Conservation (phyloP, 371 early-diverging fungal genomes). For the Nematocida major region DNA sequence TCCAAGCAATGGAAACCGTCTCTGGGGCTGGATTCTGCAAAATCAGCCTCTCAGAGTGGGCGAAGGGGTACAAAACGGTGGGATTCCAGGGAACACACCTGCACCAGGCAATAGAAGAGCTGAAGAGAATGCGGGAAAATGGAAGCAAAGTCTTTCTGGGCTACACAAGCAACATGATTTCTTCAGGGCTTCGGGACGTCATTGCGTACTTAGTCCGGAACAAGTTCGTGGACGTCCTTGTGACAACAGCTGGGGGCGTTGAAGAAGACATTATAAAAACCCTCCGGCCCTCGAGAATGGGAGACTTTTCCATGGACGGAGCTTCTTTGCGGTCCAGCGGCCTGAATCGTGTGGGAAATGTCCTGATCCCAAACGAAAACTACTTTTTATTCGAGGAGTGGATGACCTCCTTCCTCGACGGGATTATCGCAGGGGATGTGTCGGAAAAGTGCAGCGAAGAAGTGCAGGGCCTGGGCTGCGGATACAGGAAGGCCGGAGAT, state of each 20-base stretch:
- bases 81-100: conserved; percentile 64
- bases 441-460: neutral
- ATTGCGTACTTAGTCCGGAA: conserved; percentile 79
- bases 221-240: conserved; percentile 74
- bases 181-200: conserved; percentile 86
- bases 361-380: conserved; percentile 94
- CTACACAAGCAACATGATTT: conserved; percentile 85
- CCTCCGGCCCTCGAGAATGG: conserved; percentile 78
- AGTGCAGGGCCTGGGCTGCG: neutral
- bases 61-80: conserved; percentile 55
- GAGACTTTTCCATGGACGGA: conserved; percentile 75
- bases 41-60: conserved; percentile 24
- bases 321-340: conserved; percentile 77
- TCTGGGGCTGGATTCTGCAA: conserved; percentile 25
- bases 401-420: conserved; percentile 83
- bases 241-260: conserved; percentile 90
- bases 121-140: conserved; percentile 57
- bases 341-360: conserved; percentile 91
- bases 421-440: conserved; percentile 66
- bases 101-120: conserved; percentile 60
- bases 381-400: conserved; percentile 96
- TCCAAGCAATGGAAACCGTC: conserved; percentile 23
- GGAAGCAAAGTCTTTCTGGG: conserved; percentile 64
- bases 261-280: conserved; percentile 99
- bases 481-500: conserved; percentile 49